Conservation (phyloP, 495 filamentous ascomycete species). For the Lasiosphaeria miniovina region DNA sequence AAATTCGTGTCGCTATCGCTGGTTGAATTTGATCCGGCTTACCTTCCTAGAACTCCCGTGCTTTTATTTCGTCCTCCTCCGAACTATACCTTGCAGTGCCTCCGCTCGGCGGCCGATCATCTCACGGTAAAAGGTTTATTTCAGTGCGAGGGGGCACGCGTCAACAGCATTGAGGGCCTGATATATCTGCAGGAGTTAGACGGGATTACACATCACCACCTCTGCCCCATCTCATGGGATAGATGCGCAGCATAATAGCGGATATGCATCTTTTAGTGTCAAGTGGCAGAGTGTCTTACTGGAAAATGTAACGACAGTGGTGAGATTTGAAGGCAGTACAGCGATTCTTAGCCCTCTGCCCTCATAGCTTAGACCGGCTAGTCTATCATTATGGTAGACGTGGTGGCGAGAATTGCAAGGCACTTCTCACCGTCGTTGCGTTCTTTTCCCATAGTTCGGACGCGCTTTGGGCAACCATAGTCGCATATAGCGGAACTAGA, state of each 20-base stretch:
- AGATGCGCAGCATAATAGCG: slow-evolving; percentile 3
- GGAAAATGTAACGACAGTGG: not conserved
- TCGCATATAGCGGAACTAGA: too few relatives aligned
- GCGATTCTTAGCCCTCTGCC: not conserved
- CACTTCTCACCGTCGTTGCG: too few relatives aligned
- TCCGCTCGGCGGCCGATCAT: too few relatives aligned
- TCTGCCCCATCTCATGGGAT: not conserved
- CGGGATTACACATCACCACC: not conserved
- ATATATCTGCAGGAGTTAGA: not conserved
- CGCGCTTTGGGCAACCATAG: too few relatives aligned
- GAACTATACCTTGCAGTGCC: too few relatives aligned
- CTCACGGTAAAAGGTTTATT: too few relatives aligned
- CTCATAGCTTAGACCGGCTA: not conserved
- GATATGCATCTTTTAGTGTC: not conserved
- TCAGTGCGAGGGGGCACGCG: not conserved
- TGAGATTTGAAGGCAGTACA: not conserved
- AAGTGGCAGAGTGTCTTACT: slow-evolving; percentile 4
- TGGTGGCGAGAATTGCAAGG: too few relatives aligned
- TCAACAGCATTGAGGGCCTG: not conserved
- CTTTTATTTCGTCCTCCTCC: too few relatives aligned
- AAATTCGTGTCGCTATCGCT: too few relatives aligned
- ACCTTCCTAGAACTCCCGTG: too few relatives aligned
- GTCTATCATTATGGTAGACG: not conserved
- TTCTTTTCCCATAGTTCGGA: too few relatives aligned
- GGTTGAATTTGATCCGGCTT: too few relatives aligned